Base-by-base conservation (phyloP, 2,329 filamentous ascomycete genomes). In the Verticillium nonalfalfae region DNA sequence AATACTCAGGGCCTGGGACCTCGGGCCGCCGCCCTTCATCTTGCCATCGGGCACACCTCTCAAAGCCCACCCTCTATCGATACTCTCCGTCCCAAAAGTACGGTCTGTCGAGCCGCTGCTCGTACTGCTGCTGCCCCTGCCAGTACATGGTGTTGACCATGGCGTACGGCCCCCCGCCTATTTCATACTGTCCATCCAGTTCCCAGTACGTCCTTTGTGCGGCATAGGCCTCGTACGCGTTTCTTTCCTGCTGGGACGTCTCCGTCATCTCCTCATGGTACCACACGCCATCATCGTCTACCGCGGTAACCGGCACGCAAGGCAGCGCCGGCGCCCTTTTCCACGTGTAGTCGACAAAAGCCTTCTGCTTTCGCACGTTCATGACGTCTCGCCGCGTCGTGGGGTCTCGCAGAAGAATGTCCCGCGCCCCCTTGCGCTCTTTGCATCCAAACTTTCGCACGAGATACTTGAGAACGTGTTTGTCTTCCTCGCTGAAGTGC, bases 301-400 rank as follows among this genome's bases (percentile, higher is more conserved):
- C 10, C 33, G 33, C 54, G 33, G 21, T 4, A 11, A 31, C 50
- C 9, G 58, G 45, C 4, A 59, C 31, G 7, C 9, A n/a, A 35
- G 58, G 59, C 38, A 55, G 57, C 14, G 62, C 61, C 58, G 64
- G 65, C 61, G 80, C 79, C 56, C 87, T 79, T 13, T 87, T 84
- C 80, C 95, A 98, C 1, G 90, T 91, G 72, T 99, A 99, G 1
- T 94, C 94, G 64, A 96, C 75, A 74, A 98, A 98, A 0, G 92
- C 93, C 33, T 85, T 90, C 71, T 83, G 84, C 75, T 94, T 96
- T 62, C 95, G 85, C 65, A 95, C 82, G 66, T 91, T 87, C 73
- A 98, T 78, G n/a, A 90, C 92, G 15, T 81, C 79, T 50, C 80
- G 81, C 50, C 86, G 88, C 7, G 89, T 83, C 9, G 79, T 75